A percentile compares a stretch with the other conserved stretches of the same genome.
These are phyloP conservation scores for Ceratobasidium sp. DNA, from an alignment of 1,284 basidiomycete species.

Conservation along the genomic window DNA sequence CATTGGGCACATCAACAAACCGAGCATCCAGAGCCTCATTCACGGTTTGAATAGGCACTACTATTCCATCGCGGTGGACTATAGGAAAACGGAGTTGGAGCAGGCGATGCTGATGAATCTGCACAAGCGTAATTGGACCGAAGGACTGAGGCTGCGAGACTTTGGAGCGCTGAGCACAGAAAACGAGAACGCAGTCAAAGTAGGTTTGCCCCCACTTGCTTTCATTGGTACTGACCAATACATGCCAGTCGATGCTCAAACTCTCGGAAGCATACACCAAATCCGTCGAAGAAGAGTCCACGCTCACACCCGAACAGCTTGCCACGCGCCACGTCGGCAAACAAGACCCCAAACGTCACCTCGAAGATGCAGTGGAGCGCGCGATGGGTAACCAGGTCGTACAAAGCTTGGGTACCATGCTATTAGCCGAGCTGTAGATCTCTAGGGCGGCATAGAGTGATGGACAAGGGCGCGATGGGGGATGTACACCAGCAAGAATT, in stretches of 20 bases:
- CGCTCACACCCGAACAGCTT: constrained; percentile 88
- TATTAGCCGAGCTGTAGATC: constrained; percentile 82
- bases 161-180: constrained; percentile 87
- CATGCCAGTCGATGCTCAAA: constrained; percentile 85
- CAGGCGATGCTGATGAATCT: constrained; percentile 99
- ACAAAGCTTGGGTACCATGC: constrained; percentile 92
- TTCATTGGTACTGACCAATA: constrained; percentile 27
- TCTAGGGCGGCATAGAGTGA: too few species aligned
- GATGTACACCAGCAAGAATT: background rate
- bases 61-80: constrained; percentile 96
- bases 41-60: constrained; percentile 97
- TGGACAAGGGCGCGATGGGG: background rate
- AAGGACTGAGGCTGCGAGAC: constrained; percentile 90
- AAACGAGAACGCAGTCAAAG: constrained; percentile 94
- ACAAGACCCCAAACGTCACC: constrained; percentile 96
- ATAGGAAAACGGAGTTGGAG: constrained; percentile 96
- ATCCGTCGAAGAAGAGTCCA: constrained; percentile 95
- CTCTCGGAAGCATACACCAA: constrained; percentile 95
- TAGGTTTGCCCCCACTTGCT: constrained; percentile 57
- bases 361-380: constrained; percentile 96
- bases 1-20: constrained; percentile 98
- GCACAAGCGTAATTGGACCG: constrained; percentile 98
- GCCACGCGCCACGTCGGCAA: constrained; percentile 98
- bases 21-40: constrained; percentile 95
- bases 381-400: constrained; percentile 97